phyloP scores from a whole-genome alignment of 805 yeast genomes.

The Wickerhamiella lipophila region DNA sequence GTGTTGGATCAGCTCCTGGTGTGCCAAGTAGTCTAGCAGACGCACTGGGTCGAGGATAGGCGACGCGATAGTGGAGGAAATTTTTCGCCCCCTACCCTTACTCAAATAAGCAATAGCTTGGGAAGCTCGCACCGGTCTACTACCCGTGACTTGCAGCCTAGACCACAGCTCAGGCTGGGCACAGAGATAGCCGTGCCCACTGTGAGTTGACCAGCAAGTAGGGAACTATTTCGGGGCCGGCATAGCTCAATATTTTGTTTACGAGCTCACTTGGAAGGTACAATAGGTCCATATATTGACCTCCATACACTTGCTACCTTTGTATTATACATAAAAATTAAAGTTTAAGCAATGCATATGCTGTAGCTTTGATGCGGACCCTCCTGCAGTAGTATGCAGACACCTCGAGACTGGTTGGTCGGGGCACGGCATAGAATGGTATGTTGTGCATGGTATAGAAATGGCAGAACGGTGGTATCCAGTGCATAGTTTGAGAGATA shows the following conservation, averaged over 20 bases:
- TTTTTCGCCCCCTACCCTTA: not conserved
- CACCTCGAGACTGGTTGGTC: too few species aligned
- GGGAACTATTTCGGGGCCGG: not conserved
- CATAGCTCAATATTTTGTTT: not conserved
- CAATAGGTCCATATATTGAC: not conserved
- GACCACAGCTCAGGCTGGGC: not conserved
- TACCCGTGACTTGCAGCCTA: not conserved
- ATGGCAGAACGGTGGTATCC: too few species aligned
- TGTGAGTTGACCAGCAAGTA: not conserved
- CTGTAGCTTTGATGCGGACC: too few species aligned
- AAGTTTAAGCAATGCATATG: not conserved
- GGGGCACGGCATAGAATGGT: too few species aligned
- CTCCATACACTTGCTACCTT: not conserved
- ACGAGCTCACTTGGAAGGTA: not conserved
- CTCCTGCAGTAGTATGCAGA: not conserved
- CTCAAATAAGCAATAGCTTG: not conserved
- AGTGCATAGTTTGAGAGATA: too few species aligned
- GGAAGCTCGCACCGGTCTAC: not conserved
- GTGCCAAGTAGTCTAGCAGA: not conserved
- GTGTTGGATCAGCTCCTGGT: not conserved
- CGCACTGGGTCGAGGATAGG: not conserved
- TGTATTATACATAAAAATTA: not conserved
- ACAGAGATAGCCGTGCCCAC: not conserved
- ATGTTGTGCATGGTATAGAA: too few species aligned
- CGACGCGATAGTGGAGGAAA: not conserved